Percentiles rank a stretch among this genome's conserved stretches.
phyloP scores from a whole-genome alignment of 108 stramenopile species.

The Skeletonema menzelii region DNA sequence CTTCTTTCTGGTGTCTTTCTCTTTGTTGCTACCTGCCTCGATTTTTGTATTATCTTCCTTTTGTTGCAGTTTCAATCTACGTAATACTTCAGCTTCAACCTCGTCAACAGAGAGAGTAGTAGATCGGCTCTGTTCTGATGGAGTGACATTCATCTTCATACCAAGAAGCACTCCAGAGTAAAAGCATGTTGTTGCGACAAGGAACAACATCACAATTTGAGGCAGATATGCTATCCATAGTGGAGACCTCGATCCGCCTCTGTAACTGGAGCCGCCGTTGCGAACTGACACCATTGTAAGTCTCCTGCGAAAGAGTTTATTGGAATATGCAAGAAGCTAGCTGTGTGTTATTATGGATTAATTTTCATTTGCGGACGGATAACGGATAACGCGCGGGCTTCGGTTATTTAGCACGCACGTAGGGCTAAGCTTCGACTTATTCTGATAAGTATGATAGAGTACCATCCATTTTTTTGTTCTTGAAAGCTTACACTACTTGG shows the following conservation, averaged over 20 bases:
- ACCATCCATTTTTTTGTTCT: too few relatives aligned
- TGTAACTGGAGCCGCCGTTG: constrained; percentile 4
- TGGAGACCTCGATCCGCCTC: neutral
- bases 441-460: too few relatives aligned
- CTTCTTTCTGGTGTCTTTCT: neutral
- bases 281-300: constrained; percentile 30
- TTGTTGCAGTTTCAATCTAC: neutral
- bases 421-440: too few relatives aligned
- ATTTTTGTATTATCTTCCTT: neutral
- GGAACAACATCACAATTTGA: constrained; percentile 14
- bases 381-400: too few relatives aligned
- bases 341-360: too few relatives aligned
- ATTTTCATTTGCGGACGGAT: too few relatives aligned
- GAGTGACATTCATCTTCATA: constrained; percentile 7
- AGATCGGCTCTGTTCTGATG: neutral
- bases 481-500: too few relatives aligned
- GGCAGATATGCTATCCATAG: constrained; percentile 14
- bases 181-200: constrained; percentile 14
- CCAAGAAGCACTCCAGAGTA: constrained; percentile 28
- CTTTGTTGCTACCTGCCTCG: neutral
- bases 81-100: constrained; percentile 17
- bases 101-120: neutral
- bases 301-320: too few relatives aligned
- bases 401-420: too few relatives aligned
- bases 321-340: too few relatives aligned